Evolutionary conservation across 805 yeast species (phyloP).

Genomic region (Sugiyamaella floridensis): DNA sequence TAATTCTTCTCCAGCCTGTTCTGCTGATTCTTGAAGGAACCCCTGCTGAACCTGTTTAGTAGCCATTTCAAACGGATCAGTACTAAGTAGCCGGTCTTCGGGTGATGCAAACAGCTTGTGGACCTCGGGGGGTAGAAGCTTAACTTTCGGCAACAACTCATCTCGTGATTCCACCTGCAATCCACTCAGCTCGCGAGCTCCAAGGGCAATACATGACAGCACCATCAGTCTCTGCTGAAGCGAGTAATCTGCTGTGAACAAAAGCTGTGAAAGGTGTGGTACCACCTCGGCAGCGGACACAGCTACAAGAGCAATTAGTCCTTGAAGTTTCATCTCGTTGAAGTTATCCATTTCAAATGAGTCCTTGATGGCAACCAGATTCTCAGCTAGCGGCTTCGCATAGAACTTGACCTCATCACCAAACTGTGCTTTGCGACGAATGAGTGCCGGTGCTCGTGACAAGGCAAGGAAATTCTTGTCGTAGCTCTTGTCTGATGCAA

Average conservation of each 20-base stretch:
- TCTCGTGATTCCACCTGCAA: constrained; percentile 44
- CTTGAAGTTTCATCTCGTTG: constrained; percentile 56
- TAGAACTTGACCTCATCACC: constrained; percentile 57
- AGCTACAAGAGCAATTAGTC: constrained; percentile 58
- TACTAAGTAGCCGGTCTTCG: constrained; percentile 3
- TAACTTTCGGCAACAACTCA: neutral
- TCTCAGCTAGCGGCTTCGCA: constrained; percentile 45
- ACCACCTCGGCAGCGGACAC: constrained; percentile 41
- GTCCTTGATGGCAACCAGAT: constrained; percentile 50
- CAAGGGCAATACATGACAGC: constrained; percentile 59
- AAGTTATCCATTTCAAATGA: constrained; percentile 51
- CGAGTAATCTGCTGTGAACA: constrained; percentile 70
- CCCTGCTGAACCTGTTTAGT: constrained; percentile 19
- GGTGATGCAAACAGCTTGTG: constrained; percentile 3
- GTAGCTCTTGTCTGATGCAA: constrained; percentile 40
- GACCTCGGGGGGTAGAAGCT: constrained; percentile 5
- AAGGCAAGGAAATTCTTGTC: constrained; percentile 47
- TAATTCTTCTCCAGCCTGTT: constrained; percentile 19
- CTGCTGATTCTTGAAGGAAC: constrained; percentile 19
- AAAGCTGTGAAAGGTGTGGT: constrained; percentile 34
- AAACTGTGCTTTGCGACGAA: constrained; percentile 55
- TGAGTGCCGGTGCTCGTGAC: constrained; percentile 47
- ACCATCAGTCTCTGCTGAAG: constrained; percentile 69
- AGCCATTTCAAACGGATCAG: constrained; percentile 28
- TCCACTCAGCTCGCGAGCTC: constrained; percentile 69